phyloP scores from a whole-genome alignment of 2,329 filamentous ascomycete genomes.

The Epichloe uncinata region DNA sequence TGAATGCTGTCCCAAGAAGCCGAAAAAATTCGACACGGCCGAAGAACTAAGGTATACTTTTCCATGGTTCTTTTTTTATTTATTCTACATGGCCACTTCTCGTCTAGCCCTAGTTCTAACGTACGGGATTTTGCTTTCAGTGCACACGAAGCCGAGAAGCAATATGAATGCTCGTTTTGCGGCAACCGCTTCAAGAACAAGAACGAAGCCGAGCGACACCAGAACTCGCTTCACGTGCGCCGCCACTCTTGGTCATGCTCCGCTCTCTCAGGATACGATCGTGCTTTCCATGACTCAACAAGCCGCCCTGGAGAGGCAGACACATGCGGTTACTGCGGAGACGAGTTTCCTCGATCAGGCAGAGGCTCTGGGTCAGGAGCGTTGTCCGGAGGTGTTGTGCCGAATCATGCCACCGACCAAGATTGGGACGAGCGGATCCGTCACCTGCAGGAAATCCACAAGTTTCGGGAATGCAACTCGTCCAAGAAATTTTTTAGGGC shows the following conservation, averaged over 20 bases:
- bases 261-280: slow-evolving; percentile 61
- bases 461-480: slow-evolving; percentile 96
- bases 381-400: slow-evolving; percentile 21
- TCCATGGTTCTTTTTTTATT: neutral
- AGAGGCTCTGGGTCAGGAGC: slow-evolving; percentile 21
- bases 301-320: slow-evolving; percentile 55
- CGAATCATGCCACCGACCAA: slow-evolving; percentile 51
- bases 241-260: slow-evolving; percentile 96
- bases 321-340: slow-evolving; percentile 87
- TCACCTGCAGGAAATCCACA: slow-evolving; percentile 84
- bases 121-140: slow-evolving; percentile 29
- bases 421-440: slow-evolving; percentile 81
- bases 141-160: slow-evolving; percentile 84
- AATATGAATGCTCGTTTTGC: slow-evolving; percentile 87
- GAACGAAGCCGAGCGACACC: slow-evolving; percentile 91
- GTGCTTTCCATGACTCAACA: slow-evolving; percentile 76
- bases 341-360: slow-evolving; percentile 59
- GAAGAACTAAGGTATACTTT: slow-evolving; percentile 66
- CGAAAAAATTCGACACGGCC: slow-evolving; percentile 85
- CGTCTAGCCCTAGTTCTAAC: slow-evolving; percentile 10
- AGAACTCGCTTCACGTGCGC: slow-evolving; percentile 85
- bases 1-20: slow-evolving; percentile 94
- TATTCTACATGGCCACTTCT: too few species aligned
- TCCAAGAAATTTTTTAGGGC: slow-evolving; percentile 99
- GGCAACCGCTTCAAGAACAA: slow-evolving; percentile 98